A percentile compares a stretch with the other conserved stretches of the same genome.
phyloP scores from a whole-genome alignment of 805 yeast species.

The Suhomyces sp. region DNA sequence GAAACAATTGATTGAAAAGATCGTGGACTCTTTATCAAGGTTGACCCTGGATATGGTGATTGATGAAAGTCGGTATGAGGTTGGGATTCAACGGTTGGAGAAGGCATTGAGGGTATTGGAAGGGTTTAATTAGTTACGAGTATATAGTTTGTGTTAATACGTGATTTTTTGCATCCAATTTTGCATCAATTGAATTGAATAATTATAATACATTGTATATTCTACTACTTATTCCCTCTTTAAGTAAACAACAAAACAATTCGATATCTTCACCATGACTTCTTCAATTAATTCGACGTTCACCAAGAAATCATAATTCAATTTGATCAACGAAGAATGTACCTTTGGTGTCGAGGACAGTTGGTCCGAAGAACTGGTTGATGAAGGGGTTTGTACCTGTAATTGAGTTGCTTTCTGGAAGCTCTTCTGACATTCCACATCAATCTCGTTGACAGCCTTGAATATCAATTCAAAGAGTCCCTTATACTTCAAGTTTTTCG shows the following conservation, averaged over 20 bases:
- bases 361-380: constrained; percentile 2
- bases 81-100: constrained; percentile 76
- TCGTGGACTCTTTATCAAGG: constrained; percentile 80
- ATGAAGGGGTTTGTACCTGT: constrained; percentile 11
- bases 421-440: constrained; percentile 12
- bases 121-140: constrained; percentile 51
- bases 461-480: constrained; percentile 38
- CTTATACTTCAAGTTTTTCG: constrained; percentile 38
- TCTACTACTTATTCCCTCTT: constrained; percentile 4
- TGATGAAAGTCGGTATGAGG: constrained; percentile 76
- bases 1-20: constrained; percentile 75
- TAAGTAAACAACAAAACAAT: constrained; percentile 23
- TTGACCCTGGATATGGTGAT: constrained; percentile 88
- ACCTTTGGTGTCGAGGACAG: not conserved
- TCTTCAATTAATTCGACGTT: constrained; percentile 25
- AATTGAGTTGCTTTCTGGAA: constrained; percentile 2
- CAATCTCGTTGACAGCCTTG: constrained; percentile 24
- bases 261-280: constrained; percentile 31
- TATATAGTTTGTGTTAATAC: not conserved
- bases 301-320: constrained; percentile 40
- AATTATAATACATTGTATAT: constrained; percentile 1
- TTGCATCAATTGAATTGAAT: too few species aligned
- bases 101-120: constrained; percentile 84
- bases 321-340: constrained; percentile 21
- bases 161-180: too few species aligned